Evolutionary conservation across 2,329 filamentous ascomycete species (phyloP), one percentile per base, ranked within the genome.

Genomic region (Sporothrix inflata): DNA sequence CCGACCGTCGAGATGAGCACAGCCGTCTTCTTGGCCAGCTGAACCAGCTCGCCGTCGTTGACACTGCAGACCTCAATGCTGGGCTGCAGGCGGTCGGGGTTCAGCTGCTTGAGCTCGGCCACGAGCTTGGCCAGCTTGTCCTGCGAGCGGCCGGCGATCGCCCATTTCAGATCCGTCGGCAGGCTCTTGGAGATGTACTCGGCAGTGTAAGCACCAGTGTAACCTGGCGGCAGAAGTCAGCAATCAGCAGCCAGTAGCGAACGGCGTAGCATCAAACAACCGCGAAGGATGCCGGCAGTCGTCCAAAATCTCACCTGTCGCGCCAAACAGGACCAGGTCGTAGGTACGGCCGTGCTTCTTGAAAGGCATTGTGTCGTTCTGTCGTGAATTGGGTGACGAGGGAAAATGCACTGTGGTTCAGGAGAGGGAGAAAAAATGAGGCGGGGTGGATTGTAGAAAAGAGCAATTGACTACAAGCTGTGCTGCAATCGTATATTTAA

Each of bases 151-250:
- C 94, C 94, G 61, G 94, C 93, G 71, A 98, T 85, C 16, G 93
- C 94, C 94, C 94, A 98, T 83, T 89, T 94, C 74, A 97, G 81
- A 79, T 93, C 88, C 21, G 91, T 93, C 0, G 94, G 92, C 0
- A 94, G 84, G 75, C 88, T 83, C 16, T 85, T 86, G 69, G 89
- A 86, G 77, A 97, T 91, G 80, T 96, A 89, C 79, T 97, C 90
- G 38, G 91, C 90, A 2, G 90, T 90, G 76, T 92, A 85, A 75
- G 89, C 90, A 51, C 94, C 94, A 0, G 94, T 98, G 81, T 97
- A 97, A 38, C 94, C 94, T 79, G 87, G n/a, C 24, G 24, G 53
- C 14, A n/a, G 21, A 27, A 14, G 40, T 72, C 68, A 66, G 45
- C n/a, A 30, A 8, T 60, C 16, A 40, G 49, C 38, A 38, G 19